Evolutionary conservation across 1,284 basidiomycete genomes (phyloP).

Genomic region (Ustilago xerochloae): DNA sequence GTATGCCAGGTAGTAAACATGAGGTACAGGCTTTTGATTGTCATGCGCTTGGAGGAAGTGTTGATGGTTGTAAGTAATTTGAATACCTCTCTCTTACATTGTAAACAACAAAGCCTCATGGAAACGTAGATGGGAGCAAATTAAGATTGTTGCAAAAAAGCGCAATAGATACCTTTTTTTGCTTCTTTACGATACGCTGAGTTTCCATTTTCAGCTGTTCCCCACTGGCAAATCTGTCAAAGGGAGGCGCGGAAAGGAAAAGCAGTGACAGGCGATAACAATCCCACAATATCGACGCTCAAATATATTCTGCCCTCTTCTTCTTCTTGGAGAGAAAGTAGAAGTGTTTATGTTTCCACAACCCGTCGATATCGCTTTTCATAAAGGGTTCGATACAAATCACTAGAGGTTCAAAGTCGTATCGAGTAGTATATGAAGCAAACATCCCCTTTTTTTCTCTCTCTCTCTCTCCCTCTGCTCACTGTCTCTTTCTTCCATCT

Average conservation of each 20-base stretch:
- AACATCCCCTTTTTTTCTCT: slow-evolving; percentile 22
- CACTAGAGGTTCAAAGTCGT: slow-evolving; percentile 18
- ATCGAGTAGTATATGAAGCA: slow-evolving; percentile 63
- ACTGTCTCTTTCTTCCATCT: background rate
- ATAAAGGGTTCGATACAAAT: slow-evolving; percentile 49
- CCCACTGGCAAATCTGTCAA: too few relatives aligned
- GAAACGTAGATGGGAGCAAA: too few relatives aligned
- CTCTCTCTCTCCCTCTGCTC: background rate
- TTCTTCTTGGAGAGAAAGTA: background rate
- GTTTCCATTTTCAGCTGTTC: too few relatives aligned
- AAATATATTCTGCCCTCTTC: too few relatives aligned
- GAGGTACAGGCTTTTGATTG: slow-evolving; percentile 65
- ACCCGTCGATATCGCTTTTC: slow-evolving; percentile 48
- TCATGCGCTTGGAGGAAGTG: slow-evolving; percentile 59
- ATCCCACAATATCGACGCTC: too few relatives aligned
- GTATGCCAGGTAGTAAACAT: slow-evolving; percentile 64
- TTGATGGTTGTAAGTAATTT: slow-evolving; percentile 44
- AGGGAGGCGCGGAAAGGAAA: too few relatives aligned
- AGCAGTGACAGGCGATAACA: too few relatives aligned
- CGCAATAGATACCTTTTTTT: too few relatives aligned
- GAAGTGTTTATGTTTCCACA: background rate
- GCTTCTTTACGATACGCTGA: too few relatives aligned
- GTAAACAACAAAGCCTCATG: too few relatives aligned
- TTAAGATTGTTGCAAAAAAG: too few relatives aligned
- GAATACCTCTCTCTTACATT: background rate